Evolutionary conservation across 306 rosid species (phyloP).

Genomic region (Castanea sativa): DNA sequence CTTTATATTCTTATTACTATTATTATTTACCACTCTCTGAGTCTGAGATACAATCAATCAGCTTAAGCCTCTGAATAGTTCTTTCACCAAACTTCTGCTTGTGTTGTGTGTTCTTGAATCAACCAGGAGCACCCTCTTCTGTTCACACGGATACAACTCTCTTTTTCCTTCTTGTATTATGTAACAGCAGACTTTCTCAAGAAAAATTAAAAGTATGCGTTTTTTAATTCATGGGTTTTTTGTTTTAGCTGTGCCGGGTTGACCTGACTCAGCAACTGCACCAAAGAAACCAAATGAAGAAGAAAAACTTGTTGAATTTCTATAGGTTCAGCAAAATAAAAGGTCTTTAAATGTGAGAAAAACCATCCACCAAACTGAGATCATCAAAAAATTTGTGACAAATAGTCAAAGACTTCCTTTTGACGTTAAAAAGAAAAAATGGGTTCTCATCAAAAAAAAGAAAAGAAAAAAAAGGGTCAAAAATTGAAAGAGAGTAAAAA

Average conservation of each 20-base stretch:
- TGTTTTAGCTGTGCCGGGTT: no score
- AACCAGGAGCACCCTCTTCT: background rate
- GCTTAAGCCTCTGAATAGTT: background rate
- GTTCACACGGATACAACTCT: background rate
- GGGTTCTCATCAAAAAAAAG: background rate
- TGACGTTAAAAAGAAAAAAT: no score
- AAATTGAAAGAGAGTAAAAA: no score
- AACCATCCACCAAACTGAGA: no score
- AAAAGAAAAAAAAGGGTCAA: background rate
- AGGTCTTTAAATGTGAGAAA: no score
- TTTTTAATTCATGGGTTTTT: no score
- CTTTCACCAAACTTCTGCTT: background rate
- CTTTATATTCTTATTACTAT: background rate
- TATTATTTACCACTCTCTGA: background rate
- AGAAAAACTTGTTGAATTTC: no score
- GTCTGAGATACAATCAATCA: conserved; percentile 2
- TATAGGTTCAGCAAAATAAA: no score
- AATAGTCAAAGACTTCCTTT: no score
- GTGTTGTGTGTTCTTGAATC: conserved; percentile 14
- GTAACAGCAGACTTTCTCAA: conserved; percentile 5
- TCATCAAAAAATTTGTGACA: no score
- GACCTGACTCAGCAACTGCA: no score
- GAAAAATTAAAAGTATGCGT: background rate
- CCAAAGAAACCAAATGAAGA: no score
- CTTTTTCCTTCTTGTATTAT: background rate